These are phyloP conservation scores for Setomelanomma holmii DNA, from an alignment of 2,329 filamentous ascomycete genomes.

Conservation along the genomic window DNA sequence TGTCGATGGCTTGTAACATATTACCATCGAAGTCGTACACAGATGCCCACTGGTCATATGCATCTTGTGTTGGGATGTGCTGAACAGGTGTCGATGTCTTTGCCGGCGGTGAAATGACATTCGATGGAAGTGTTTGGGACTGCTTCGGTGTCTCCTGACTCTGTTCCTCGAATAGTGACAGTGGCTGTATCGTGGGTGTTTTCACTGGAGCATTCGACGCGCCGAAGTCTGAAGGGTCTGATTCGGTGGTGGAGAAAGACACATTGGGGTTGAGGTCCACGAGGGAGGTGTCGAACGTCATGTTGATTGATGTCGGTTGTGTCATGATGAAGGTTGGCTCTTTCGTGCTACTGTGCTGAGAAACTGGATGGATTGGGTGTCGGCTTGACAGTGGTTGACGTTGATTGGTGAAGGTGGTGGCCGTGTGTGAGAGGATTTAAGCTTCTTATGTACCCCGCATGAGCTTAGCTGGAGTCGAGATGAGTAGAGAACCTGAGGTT, in stretches of 20 bases:
- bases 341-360: background rate
- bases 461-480: constrained; percentile 4
- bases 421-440: background rate
- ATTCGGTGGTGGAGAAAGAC: constrained; percentile 49
- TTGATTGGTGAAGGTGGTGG: background rate
- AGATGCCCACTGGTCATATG: constrained; percentile 60
- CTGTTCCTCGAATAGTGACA: constrained; percentile 9
- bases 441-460: background rate
- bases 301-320: constrained; percentile 42
- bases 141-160: constrained; percentile 25
- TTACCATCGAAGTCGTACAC: constrained; percentile 72
- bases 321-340: constrained; percentile 35
- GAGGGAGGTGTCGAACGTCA: constrained; percentile 50
- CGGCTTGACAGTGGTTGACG: background rate
- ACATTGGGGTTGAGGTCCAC: constrained; percentile 38
- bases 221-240: constrained; percentile 32
- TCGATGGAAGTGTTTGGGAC: constrained; percentile 11
- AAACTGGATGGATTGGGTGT: background rate
- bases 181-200: constrained; percentile 6
- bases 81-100: constrained; percentile 35
- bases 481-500: constrained; percentile 12
- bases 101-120: constrained; percentile 3
- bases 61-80: constrained; percentile 50
- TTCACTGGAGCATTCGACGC: constrained; percentile 6
- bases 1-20: constrained; percentile 70